These are phyloP conservation scores for Irpex sp. DNA, from an alignment of 1,284 basidiomycete genomes.

Conservation along the genomic window DNA sequence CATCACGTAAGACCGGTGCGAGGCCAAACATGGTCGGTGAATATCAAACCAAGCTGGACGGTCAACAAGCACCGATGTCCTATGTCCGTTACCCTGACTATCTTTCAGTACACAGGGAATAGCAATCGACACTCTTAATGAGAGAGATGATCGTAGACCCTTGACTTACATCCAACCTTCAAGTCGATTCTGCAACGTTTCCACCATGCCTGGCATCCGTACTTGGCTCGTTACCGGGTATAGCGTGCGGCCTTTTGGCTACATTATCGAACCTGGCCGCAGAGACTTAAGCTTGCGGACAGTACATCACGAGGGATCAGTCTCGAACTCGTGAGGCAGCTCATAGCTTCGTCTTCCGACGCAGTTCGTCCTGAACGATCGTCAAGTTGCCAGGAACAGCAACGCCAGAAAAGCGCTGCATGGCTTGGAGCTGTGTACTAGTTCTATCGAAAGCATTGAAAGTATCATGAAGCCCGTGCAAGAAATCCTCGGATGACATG, in stretches of 20 bases:
- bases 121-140: too few relatives aligned
- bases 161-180: not conserved
- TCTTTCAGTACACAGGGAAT: too few relatives aligned
- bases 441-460: slow-evolving; percentile 24
- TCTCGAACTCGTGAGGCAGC: slow-evolving; percentile 32
- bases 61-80: too few relatives aligned
- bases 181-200: not conserved
- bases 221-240: not conserved
- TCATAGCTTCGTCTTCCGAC: slow-evolving; percentile 27
- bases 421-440: slow-evolving; percentile 30
- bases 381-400: slow-evolving; percentile 20
- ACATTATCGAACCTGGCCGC: not conserved
- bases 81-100: too few relatives aligned
- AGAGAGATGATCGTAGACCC: too few relatives aligned
- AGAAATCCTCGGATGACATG: slow-evolving; percentile 23
- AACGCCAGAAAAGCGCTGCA: slow-evolving; percentile 25
- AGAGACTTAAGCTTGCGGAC: not conserved
- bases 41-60: too few relatives aligned
- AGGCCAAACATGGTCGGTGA: too few relatives aligned
- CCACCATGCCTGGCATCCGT: not conserved
- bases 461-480: slow-evolving; percentile 19
- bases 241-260: not conserved
- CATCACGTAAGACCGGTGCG: too few relatives aligned
- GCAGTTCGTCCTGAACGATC: slow-evolving; percentile 33
- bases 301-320: slow-evolving; percentile 39